These are phyloP conservation scores for Akanthomyces dipterigenus DNA, from an alignment of 2,329 filamentous ascomycete genomes.

Conservation along the genomic window DNA sequence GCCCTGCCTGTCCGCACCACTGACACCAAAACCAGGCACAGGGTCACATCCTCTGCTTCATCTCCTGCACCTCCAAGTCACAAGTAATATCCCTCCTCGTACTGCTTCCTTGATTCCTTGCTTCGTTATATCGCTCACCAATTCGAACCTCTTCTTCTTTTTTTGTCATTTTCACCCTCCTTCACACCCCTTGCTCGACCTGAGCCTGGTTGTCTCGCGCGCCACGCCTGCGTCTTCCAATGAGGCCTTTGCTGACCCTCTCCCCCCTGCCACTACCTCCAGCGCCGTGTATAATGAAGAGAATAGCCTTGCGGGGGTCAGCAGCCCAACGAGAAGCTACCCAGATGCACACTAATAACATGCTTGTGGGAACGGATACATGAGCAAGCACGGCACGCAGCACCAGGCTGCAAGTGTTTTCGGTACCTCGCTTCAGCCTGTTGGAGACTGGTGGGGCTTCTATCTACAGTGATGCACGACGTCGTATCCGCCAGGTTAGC, in stretches of 20 bases:
- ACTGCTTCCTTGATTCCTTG: neutral
- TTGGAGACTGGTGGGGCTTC: neutral
- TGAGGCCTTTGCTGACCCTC: conserved; percentile 10
- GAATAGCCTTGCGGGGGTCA: conserved; percentile 1
- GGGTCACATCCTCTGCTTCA: neutral
- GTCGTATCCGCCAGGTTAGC: neutral
- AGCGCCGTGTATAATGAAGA: neutral
- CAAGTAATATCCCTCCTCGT: neutral
- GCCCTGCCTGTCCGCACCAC: neutral
- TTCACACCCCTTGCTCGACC: neutral
- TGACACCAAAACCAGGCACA: neutral
- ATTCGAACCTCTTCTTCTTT: neutral
- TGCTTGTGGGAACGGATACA: neutral
- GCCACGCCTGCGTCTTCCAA: neutral
- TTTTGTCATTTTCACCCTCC: neutral
- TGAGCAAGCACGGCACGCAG: neutral
- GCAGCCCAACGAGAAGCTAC: neutral
- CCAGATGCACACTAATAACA: neutral
- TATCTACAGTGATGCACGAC: neutral
- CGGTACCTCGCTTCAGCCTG: neutral
- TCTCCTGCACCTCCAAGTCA: neutral
- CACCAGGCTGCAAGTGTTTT: neutral
- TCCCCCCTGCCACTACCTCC: neutral
- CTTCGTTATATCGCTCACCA: neutral
- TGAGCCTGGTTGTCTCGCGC: neutral